A percentile compares a stretch with the other conserved stretches of the same genome.
These are phyloP conservation scores for Clarireedia sp. DNA, from an alignment of 2,329 filamentous ascomycete species.

Conservation along the genomic window DNA sequence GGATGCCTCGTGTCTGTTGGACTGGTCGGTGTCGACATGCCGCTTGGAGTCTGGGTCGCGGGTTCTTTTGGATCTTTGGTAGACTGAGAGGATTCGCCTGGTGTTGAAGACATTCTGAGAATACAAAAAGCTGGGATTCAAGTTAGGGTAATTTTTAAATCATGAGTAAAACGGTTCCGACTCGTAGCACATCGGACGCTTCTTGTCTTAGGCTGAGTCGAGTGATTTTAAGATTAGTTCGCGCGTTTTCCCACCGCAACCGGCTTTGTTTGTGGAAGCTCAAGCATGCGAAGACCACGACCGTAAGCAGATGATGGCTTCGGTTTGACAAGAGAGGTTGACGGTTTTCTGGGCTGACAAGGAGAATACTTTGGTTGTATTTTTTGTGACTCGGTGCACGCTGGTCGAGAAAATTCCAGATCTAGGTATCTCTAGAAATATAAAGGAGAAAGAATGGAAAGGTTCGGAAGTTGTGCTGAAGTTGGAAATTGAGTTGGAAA, in stretches of 20 bases:
- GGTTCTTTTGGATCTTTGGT: conserved; percentile 12
- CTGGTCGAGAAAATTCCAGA: too few species aligned
- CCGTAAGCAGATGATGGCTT: conserved; percentile 6
- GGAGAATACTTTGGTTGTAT: background rate
- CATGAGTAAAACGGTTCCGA: background rate
- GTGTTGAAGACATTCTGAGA: conserved; percentile 17
- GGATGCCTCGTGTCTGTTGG: conserved; percentile 44
- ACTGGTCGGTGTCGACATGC: conserved; percentile 32
- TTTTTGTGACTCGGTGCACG: too few species aligned
- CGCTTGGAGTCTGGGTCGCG: conserved; percentile 14
- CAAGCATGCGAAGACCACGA: conserved; percentile 5
- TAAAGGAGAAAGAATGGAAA: too few species aligned
- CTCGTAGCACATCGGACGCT: conserved; percentile 6
- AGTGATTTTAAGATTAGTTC: conserved; percentile 2
- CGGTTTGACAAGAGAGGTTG: background rate
- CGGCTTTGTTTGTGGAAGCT: background rate
- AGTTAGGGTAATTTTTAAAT: background rate
- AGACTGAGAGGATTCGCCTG: conserved; percentile 11
- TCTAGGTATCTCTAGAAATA: too few species aligned
- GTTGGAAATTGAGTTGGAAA: too few species aligned
- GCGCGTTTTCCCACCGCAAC: background rate
- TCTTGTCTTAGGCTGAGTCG: background rate
- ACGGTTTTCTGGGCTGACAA: background rate
- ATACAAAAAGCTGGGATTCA: background rate
- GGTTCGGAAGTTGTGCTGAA: too few species aligned